Evolutionary conservation across 345 rosid species (phyloP).

Genomic region (Citrus reticulata): DNA sequence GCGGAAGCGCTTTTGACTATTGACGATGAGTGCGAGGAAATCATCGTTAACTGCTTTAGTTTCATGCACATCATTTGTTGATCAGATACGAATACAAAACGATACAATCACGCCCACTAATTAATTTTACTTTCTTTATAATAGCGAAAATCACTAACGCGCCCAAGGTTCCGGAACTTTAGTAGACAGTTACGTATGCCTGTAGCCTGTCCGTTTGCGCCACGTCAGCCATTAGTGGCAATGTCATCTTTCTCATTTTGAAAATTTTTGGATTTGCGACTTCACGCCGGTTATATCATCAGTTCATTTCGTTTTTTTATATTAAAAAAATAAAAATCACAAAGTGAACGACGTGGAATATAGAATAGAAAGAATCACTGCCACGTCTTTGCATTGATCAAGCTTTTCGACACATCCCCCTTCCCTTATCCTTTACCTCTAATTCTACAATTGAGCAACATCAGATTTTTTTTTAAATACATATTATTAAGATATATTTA

Average conservation of each 20-base stretch:
- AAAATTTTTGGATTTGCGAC: too few species aligned
- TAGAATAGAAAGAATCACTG: neutral
- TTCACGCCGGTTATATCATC: too few species aligned
- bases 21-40: slow-evolving; percentile 15
- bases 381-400: neutral
- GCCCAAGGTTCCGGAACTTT: neutral
- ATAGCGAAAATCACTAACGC: too few species aligned
- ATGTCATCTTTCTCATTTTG: too few species aligned
- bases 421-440: neutral
- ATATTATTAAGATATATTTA: too few species aligned
- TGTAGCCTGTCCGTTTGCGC: neutral
- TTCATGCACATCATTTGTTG: neutral
- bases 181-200: neutral
- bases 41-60: slow-evolving; percentile 13
- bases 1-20: slow-evolving; percentile 10
- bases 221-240: neutral
- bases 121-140: too few species aligned
- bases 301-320: too few species aligned
- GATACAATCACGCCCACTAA: neutral
- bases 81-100: neutral
- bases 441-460: too few species aligned
- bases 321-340: too few species aligned
- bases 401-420: neutral
- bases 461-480: too few species aligned
- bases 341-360: too few species aligned